A percentile compares a stretch with the other conserved stretches of the same genome.
Evolutionary conservation across 1,284 basidiomycete species (phyloP).

Genomic region (Ustilago nuda): DNA sequence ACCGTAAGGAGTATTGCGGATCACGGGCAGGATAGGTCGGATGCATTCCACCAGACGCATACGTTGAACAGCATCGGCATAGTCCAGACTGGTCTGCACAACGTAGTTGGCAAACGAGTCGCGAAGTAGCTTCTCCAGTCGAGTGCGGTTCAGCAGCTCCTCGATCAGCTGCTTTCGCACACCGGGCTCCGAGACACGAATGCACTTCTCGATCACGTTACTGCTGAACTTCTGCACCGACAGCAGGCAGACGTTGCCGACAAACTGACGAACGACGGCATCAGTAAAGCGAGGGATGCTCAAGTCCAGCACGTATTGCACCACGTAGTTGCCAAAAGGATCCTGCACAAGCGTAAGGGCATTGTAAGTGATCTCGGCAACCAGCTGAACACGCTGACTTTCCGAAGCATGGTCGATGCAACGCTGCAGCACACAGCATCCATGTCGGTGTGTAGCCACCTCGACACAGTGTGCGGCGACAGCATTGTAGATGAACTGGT

Average conservation of each 20-base stretch:
- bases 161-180: slow-evolving; percentile 95
- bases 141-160: slow-evolving; percentile 91
- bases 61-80: slow-evolving; percentile 66
- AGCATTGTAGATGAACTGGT: slow-evolving; percentile 99
- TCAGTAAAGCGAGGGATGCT: slow-evolving; percentile 99
- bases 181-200: slow-evolving; percentile 94
- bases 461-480: slow-evolving; percentile 99
- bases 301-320: slow-evolving; percentile 96
- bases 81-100: slow-evolving; percentile 68
- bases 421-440: slow-evolving; percentile 97
- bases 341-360: slow-evolving; percentile 98
- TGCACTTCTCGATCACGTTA: slow-evolving; percentile 95
- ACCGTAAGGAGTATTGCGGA: slow-evolving; percentile 68
- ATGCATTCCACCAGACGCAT: slow-evolving; percentile 68
- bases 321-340: slow-evolving; percentile 96
- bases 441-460: slow-evolving; percentile 98
- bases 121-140: slow-evolving; percentile 92
- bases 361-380: slow-evolving; percentile 98
- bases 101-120: slow-evolving; percentile 72
- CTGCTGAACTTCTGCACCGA: slow-evolving; percentile 99
- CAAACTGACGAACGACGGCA: slow-evolving; percentile 95
- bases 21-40: slow-evolving; percentile 67
- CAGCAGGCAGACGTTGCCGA: slow-evolving; percentile 95
- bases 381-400: slow-evolving; percentile 92
- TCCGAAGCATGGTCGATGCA: slow-evolving; percentile 99